Evolutionary conservation across 805 yeast species (phyloP).

Genomic region (Kodamaea kaohsiungensis): DNA sequence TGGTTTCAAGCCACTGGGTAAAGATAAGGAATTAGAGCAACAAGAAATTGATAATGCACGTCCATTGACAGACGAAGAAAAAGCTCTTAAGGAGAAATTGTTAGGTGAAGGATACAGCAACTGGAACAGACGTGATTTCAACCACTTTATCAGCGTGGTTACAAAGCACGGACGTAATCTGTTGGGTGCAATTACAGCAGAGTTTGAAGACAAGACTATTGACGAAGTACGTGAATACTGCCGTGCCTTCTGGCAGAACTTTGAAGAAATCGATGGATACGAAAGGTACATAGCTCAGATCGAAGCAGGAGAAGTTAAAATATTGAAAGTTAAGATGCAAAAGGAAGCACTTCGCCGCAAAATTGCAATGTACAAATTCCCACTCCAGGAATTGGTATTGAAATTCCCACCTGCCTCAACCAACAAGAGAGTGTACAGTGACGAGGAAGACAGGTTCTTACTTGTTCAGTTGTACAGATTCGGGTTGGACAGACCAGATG

Average conservation of each 20-base stretch:
- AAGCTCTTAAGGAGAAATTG: conserved; percentile 56
- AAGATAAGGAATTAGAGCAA: conserved; percentile 55
- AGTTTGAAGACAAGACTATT: conserved; percentile 75
- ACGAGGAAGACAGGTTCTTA: conserved; percentile 88
- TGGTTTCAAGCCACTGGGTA: conserved; percentile 66
- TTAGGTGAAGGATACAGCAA: conserved; percentile 68
- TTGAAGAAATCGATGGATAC: conserved; percentile 80
- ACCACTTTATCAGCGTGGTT: conserved; percentile 70
- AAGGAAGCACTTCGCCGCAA: conserved; percentile 79
- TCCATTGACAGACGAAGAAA: conserved; percentile 83
- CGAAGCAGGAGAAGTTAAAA: conserved; percentile 86
- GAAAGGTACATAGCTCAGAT: conserved; percentile 81
- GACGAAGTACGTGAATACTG: conserved; percentile 83
- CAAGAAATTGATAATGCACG: conserved; percentile 73
- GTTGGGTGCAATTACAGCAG: conserved; percentile 66
- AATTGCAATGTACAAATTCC: conserved; percentile 67
- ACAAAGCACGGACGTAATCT: conserved; percentile 83
- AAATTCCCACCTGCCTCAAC: conserved; percentile 71
- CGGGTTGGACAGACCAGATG: conserved; percentile 78
- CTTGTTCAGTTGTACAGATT: conserved; percentile 74
- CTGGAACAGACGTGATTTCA: conserved; percentile 89
- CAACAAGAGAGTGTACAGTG: conserved; percentile 67
- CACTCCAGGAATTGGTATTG: conserved; percentile 74
- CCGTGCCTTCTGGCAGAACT: conserved; percentile 77
- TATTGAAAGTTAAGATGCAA: conserved; percentile 63